Percentiles rank a stretch among this genome's conserved stretches.
Evolutionary conservation across 345 rosid species (phyloP).

Genomic region (Ceriops zippeliana): DNA sequence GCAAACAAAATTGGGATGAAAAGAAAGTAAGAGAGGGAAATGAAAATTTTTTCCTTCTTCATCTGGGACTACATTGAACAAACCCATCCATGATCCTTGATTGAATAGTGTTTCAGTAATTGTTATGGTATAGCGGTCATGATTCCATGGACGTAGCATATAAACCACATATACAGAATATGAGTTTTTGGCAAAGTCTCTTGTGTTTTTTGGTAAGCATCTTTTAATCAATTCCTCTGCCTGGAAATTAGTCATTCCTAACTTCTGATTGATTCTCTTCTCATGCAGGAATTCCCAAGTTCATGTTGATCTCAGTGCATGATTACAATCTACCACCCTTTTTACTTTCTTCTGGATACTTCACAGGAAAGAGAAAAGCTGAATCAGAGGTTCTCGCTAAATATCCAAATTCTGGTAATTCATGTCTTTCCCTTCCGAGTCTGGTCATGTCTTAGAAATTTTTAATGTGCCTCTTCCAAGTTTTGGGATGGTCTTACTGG

Average conservation of each 20-base stretch:
- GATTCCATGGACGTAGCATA: no score
- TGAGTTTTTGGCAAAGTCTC: no score
- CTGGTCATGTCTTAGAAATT: neutral
- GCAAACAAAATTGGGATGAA: no score
- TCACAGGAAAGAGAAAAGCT: conserved; percentile 83
- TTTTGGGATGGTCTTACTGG: neutral
- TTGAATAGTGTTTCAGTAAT: no score
- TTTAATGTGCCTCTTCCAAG: neutral
- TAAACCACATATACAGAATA: no score
- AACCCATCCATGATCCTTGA: no score
- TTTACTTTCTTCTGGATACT: conserved; percentile 71
- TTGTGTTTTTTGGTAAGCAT: neutral
- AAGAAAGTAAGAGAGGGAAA: no score
- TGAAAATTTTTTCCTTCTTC: no score
- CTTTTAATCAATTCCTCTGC: neutral
- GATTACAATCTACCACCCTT: conserved; percentile 90
- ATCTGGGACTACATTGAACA: no score
- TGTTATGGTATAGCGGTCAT: no score
- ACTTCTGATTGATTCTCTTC: neutral
- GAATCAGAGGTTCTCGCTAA: conserved; percentile 87
- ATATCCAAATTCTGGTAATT: conserved; percentile 76
- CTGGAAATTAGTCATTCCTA: conserved; percentile 4
- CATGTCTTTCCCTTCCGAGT: neutral
- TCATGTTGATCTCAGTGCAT: conserved; percentile 76
- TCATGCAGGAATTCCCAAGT: conserved; percentile 71